Evolutionary conservation across 768 basidiomycete genomes (phyloP), one percentile per base, ranked within the genome.

Genomic region (Hypsizygus marmoreus): DNA sequence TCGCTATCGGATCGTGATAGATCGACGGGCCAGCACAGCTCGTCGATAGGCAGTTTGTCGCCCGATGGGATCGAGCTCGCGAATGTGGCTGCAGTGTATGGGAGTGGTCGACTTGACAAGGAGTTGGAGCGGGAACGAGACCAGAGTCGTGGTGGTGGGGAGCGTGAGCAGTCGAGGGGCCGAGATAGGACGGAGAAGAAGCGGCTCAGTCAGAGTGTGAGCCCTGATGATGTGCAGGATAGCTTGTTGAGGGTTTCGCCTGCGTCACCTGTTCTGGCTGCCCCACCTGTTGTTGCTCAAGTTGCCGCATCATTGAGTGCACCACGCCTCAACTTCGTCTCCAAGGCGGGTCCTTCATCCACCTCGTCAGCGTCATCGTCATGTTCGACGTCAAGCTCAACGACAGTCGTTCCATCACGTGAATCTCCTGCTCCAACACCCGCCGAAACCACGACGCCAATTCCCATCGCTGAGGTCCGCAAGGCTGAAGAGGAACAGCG

Each of bases 1-100:
- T 71, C 77, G 20, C 66, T 74, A 33, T 79, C 77, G 40, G 81
- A 81, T 50, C 69, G 76, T 7, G 75, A 76, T 12, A 62, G 61
- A 6, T 58, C 62, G 7, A 48, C 53, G 4, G 52, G 52, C 17
- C 33, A 46, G 39, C 56, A 54, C 43, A 55, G 56, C 9, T 61
- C 60, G 9, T 61, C 65, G 1, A 32, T 62, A 24, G 66, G 65
- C 13, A 63, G 61, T 24, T 39, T 59, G 19, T 63, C 62, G 17
- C 62, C 63, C 10, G 66, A 65, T 6, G 65, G 59, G 3, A 50
- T 54, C 4, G 47, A 47, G 19, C 5, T 53, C 2, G 55, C 41
- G 3, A 46, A 36, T 55, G 67, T 47, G 23, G 62, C 39, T 40
- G 55, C 25, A 36, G 63, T 55, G 45, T 68, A 61, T 53, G 63